Evolutionary conservation across 768 basidiomycete genomes (phyloP), one percentile per base, ranked within the genome.

Genomic region (Neoboletus brunneissimus): DNA sequence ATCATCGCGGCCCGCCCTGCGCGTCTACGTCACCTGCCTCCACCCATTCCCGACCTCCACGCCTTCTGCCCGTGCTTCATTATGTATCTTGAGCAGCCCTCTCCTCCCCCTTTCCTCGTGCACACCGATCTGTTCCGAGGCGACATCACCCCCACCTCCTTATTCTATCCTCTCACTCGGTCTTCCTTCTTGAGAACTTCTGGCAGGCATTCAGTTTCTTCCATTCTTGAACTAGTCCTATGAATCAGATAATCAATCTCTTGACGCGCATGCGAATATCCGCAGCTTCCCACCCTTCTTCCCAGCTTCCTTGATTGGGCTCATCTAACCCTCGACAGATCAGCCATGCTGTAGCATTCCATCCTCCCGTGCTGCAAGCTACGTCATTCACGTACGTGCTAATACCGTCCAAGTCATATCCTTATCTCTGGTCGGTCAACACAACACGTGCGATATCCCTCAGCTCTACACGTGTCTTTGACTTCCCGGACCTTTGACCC

Each of bases 1-100:
- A 69, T 69, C 68, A 45, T 54, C 53, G 13, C 62, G 62, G 55
- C 46, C 56, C 58, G 57, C 38, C 27, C 48, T 43, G 40, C 22
- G 48, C 45, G n/a, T 18, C 27, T 15, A 44, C 65, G 64, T 65
- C 65, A 68, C 37, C 2, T 12, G 34, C 22, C 34, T 22, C 58
- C 56, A 50, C 64, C 41, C 50, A 50, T 27, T 22, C 58, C 51
- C 57, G 58, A n/a, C 45, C 41, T 29, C 42, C 63, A 64, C 54
- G 56, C 64, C 56, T 34, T 42, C 18, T 46, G 11, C 20, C 57
- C 64, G 54, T 65, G 64, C 41, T 29, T 31, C 32, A 57, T 65
- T 56, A 67, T 55, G 57, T 63, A 42, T 46, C 34, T 12, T 12
- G 40, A 9, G 6, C 40, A 38, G 23, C 49, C 32, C 23, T 25